Base-by-base conservation (phyloP, 225 moss, liverwort and hornwort species). In the Ulota crispa region DNA sequence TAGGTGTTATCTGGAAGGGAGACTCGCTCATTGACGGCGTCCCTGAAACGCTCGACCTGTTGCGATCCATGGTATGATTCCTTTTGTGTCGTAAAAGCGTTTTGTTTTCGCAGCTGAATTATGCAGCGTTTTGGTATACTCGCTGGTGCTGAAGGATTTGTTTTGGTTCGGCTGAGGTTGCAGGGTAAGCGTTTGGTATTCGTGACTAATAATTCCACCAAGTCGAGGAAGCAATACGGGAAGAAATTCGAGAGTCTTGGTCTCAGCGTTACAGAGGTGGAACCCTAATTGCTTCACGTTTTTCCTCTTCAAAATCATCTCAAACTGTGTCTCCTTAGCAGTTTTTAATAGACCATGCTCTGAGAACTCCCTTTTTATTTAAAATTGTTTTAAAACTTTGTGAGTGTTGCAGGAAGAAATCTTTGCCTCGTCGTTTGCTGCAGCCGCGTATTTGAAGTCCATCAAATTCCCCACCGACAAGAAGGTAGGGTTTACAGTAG, bases 351-450 rank as follows among this genome's bases (percentile, higher is more conserved):
- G 15, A 47, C 4, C 4, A 50, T 50, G 18, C 50, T 50, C 50
- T 18, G 50, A 50, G 50, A 50, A 15, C 47, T 47, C 5, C 50
- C 16, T 50, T 45, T 45, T 50, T 50, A 14, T 45, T 50, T 6
- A 4, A 18, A 18, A 50, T 50, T 6, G 18, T 50, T 18, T 18
- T 5, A 50, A 50, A 18, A 50, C 5, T 50, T 65, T 73, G 54
- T 18, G 26, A 52, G 24, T 83, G 34, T 60, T 83, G 79, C 96
- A 99, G 98, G 99, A 99, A 69, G 99, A 99, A 76, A 94, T 96
- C 16, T 96, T 99, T 82, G 91, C 99, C 21, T 99, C 99, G 8
- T 96, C 96, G 23, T 99, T 94, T 80, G 99, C 99, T 53, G 96
- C 93, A 68, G 94, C 94, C 12, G 93, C 94, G 11, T 99, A 99